These are phyloP conservation scores for Phytophthora pinifolia DNA, from an alignment of 352 stramenopile species.

Conservation along the genomic window DNA sequence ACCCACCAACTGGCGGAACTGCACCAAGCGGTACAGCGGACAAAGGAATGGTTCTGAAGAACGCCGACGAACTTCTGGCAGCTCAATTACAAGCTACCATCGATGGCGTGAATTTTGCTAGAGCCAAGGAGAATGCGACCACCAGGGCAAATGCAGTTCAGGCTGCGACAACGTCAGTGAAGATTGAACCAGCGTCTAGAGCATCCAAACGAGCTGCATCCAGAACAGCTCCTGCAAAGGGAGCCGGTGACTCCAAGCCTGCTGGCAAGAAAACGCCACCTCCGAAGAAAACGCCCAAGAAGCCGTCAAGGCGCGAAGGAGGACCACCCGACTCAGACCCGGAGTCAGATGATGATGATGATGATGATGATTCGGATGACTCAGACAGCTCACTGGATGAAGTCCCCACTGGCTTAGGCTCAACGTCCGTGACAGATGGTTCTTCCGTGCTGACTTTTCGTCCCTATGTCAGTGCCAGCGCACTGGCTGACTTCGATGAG, in stretches of 20 bases:
- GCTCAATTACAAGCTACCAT: background rate
- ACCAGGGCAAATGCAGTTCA: no score
- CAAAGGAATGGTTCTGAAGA: no score
- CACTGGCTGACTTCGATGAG: slow-evolving; percentile 2
- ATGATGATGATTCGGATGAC: background rate
- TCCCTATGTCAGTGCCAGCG: background rate
- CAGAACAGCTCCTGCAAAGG: background rate
- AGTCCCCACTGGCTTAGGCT: background rate
- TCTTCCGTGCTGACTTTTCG: background rate
- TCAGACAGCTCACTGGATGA: background rate
- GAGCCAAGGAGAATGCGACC: background rate
- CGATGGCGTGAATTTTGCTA: background rate
- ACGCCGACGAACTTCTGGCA: background rate
- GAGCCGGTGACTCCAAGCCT: background rate
- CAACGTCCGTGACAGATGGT: background rate
- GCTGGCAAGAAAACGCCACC: background rate
- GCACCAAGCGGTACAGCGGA: no score
- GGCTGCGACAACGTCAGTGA: no score
- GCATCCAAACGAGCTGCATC: no score
- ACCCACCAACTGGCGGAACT: no score
- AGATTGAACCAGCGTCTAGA: no score
- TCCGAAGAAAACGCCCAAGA: background rate
- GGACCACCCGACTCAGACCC: background rate
- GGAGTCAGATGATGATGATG: background rate
- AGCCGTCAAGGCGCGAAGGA: background rate